Conservation (phyloP, 805 yeast genomes). For the Zygoascus bituminiphila region DNA sequence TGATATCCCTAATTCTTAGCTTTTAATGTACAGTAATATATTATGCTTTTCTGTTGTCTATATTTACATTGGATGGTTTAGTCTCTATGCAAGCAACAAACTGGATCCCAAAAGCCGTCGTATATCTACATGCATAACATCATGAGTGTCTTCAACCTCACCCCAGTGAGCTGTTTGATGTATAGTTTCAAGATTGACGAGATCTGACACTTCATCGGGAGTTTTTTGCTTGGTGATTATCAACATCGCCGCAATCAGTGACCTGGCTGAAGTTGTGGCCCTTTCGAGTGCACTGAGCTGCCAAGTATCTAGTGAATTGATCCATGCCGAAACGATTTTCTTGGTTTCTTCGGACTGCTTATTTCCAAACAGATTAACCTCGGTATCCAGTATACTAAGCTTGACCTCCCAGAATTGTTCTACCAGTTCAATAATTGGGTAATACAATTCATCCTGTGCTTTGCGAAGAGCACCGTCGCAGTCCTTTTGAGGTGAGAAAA, state of each 20-base stretch:
- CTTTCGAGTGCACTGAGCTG: slow-evolving; percentile 84
- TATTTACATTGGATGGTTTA: background rate
- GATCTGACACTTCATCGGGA: slow-evolving; percentile 64
- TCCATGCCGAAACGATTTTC: slow-evolving; percentile 55
- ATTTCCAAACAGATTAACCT: slow-evolving; percentile 75
- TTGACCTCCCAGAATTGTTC: slow-evolving; percentile 47
- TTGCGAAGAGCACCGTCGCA: slow-evolving; percentile 74
- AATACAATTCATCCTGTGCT: slow-evolving; percentile 70
- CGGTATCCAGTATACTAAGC: slow-evolving; percentile 67
- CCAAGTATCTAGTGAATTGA: slow-evolving; percentile 56
- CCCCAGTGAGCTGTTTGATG: slow-evolving; percentile 93
- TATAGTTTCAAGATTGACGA: slow-evolving; percentile 73
- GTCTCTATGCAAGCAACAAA: slow-evolving; percentile 41
- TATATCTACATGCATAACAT: slow-evolving; percentile 88
- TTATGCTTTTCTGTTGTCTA: too few relatives aligned
- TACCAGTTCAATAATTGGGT: slow-evolving; percentile 63
- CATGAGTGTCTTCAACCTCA: slow-evolving; percentile 97
- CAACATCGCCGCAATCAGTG: slow-evolving; percentile 74
- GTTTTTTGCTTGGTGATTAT: slow-evolving; percentile 39
- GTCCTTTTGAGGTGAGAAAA: slow-evolving; percentile 72
- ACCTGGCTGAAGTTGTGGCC: slow-evolving; percentile 77
- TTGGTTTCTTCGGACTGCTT: slow-evolving; percentile 53
- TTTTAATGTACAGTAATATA: background rate
- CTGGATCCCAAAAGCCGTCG: slow-evolving; percentile 76
- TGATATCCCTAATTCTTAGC: slow-evolving; percentile 1